A percentile compares a stretch with the other conserved stretches of the same genome.
phyloP scores from a whole-genome alignment of 2,329 filamentous ascomycete genomes.

The Neobulgaria alba region DNA sequence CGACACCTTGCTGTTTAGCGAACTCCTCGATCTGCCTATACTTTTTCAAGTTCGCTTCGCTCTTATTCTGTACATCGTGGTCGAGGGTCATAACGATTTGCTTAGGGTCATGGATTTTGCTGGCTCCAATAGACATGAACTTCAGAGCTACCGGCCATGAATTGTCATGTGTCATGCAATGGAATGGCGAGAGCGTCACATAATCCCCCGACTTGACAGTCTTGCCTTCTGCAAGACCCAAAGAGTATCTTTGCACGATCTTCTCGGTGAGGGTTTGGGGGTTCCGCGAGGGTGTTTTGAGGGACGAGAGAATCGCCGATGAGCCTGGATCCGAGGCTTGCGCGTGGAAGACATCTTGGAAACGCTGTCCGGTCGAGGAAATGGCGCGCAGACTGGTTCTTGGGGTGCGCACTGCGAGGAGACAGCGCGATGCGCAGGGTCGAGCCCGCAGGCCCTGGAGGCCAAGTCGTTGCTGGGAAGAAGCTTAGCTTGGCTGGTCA shows the following conservation, averaged over 20 bases:
- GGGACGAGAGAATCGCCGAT: slow-evolving; percentile 45
- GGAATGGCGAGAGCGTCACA: slow-evolving; percentile 62
- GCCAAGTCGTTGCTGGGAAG: slow-evolving; percentile 23
- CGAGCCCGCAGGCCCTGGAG: slow-evolving; percentile 24
- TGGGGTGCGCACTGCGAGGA: slow-evolving; percentile 18
- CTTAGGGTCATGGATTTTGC: slow-evolving; percentile 58
- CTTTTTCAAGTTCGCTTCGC: slow-evolving; percentile 70
- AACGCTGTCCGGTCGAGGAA: slow-evolving; percentile 25
- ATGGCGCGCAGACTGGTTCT: slow-evolving; percentile 19
- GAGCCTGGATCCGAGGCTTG: slow-evolving; percentile 47
- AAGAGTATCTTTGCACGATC: slow-evolving; percentile 75
- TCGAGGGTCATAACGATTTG: slow-evolving; percentile 82
- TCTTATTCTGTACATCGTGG: slow-evolving; percentile 82
- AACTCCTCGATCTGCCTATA: slow-evolving; percentile 77
- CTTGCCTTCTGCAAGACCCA: slow-evolving; percentile 70
- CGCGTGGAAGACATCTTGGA: slow-evolving; percentile 52
- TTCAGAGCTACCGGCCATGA: slow-evolving; percentile 66
- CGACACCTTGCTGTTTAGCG: slow-evolving; percentile 65
- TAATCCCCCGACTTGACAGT: slow-evolving; percentile 74
- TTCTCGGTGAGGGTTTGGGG: slow-evolving; percentile 85
- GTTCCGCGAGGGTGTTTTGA: slow-evolving; percentile 30
- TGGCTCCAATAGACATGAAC: slow-evolving; percentile 75
- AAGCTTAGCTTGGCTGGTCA: neutral
- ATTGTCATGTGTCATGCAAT: slow-evolving; percentile 84
- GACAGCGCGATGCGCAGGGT: slow-evolving; percentile 20